Evolutionary conservation across 768 basidiomycete genomes (phyloP).

Genomic region (Suillus alpinus): DNA sequence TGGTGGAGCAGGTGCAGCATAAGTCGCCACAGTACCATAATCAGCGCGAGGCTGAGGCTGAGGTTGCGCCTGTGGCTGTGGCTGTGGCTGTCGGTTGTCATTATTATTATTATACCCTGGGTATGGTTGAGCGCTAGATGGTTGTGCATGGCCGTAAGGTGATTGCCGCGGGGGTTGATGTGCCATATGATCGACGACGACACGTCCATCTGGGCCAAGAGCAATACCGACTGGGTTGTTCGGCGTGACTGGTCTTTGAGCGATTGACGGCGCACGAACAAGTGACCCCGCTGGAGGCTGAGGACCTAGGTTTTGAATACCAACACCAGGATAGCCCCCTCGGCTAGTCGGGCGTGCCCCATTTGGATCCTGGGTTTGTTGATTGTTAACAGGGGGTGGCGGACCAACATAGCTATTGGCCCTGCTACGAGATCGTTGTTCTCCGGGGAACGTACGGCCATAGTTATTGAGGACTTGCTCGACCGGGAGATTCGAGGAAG

Average conservation of each 20-base stretch:
- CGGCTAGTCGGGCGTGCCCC: slow-evolving; percentile 54
- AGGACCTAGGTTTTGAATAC: slow-evolving; percentile 64
- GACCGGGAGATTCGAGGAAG: slow-evolving; percentile 52
- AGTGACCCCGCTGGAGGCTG: slow-evolving; percentile 43
- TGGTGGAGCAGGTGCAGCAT: slow-evolving; percentile 4
- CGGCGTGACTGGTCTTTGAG: slow-evolving; percentile 56
- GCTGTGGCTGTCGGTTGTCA: slow-evolving; percentile 33
- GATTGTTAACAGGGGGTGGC: slow-evolving; percentile 27
- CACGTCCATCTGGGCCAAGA: slow-evolving; percentile 76
- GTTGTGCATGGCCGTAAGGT: slow-evolving; percentile 1
- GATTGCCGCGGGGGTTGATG: slow-evolving; percentile 32
- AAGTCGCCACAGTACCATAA: slow-evolving; percentile 15
- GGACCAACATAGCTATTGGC: slow-evolving; percentile 45
- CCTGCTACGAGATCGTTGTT: slow-evolving; percentile 59
- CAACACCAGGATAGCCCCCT: slow-evolving; percentile 78
- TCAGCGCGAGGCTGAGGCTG: slow-evolving; percentile 34
- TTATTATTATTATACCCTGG: slow-evolving; percentile 16
- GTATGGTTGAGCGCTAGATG: slow-evolving; percentile 16
- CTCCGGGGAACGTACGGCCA: slow-evolving; percentile 85
- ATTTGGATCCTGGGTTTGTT: slow-evolving; percentile 35
- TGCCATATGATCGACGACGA: slow-evolving; percentile 79
- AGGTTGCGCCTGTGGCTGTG: too few species aligned
- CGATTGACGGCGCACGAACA: slow-evolving; percentile 24
- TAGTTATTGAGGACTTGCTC: slow-evolving; percentile 77
- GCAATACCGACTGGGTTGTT: slow-evolving; percentile 82